A percentile compares a stretch with the other conserved stretches of the same genome.
Evolutionary conservation across 2,329 filamentous ascomycete species (phyloP).

Genomic region (Sporothrix brunneoviolacea): DNA sequence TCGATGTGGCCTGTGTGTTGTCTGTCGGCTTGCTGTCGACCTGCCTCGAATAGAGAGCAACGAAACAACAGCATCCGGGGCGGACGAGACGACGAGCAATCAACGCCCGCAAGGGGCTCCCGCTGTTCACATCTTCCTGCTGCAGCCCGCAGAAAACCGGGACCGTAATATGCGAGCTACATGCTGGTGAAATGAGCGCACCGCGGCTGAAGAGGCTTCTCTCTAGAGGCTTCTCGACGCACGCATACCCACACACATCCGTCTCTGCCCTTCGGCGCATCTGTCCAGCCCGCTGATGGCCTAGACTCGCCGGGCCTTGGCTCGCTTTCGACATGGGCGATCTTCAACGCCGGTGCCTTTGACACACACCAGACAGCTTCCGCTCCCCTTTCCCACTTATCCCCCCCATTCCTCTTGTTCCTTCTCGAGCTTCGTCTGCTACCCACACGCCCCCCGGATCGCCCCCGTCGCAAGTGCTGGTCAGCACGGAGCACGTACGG

Average conservation of each 20-base stretch:
- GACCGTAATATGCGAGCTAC: constrained; percentile 1
- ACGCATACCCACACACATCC: too few species aligned
- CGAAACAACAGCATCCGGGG: not conserved
- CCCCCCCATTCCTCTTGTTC: not conserved
- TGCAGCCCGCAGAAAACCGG: constrained; percentile 1
- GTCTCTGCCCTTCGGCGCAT: too few species aligned
- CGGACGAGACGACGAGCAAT: not conserved
- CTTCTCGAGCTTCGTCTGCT: constrained; percentile 15
- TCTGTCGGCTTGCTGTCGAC: not conserved
- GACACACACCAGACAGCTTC: not conserved
- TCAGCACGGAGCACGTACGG: constrained; percentile 16
- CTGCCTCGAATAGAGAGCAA: not conserved
- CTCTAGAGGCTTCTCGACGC: too few species aligned
- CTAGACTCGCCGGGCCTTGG: constrained; percentile 6
- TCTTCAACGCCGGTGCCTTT: constrained; percentile 7
- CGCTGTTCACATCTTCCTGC: not conserved
- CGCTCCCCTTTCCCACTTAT: not conserved
- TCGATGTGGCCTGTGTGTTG: constrained; percentile 19
- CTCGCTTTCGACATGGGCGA: constrained; percentile 2
- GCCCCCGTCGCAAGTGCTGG: constrained; percentile 24
- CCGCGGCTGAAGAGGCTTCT: too few species aligned
- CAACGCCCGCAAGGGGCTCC: not conserved
- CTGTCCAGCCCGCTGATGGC: not conserved
- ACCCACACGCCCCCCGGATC: constrained; percentile 11
- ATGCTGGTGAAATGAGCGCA: too few species aligned